Evolutionary conservation across 768 basidiomycete species (phyloP).

Genomic region (Pisolithus microcarpus): DNA sequence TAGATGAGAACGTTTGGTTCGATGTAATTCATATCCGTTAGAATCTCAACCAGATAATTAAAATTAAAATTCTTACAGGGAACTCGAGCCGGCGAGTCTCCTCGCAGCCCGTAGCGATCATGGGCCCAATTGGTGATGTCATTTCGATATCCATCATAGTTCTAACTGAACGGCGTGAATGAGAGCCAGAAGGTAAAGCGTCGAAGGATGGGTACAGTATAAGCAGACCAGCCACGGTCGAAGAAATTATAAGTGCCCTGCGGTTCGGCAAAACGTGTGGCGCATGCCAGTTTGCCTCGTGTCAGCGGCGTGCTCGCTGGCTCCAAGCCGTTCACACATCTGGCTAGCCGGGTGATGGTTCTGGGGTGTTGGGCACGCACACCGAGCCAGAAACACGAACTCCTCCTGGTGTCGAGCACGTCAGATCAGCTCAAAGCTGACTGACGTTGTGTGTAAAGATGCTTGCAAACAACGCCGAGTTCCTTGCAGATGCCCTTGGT

Average conservation of each 20-base stretch:
- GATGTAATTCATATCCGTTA: not conserved
- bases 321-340: not conserved
- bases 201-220: conserved; percentile 12
- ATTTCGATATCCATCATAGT: conserved; percentile 28
- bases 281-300: conserved; percentile 23
- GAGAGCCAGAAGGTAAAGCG: not conserved
- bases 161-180: not conserved
- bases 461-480: no score
- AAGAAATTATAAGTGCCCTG: conserved; percentile 11
- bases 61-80: conserved; percentile 13
- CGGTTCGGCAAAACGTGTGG: conserved; percentile 18
- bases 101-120: conserved; percentile 18
- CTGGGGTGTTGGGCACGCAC: no score
- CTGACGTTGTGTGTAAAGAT: no score
- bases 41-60: conserved; percentile 1
- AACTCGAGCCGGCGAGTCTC: conserved; percentile 14
- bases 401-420: no score
- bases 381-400: no score
- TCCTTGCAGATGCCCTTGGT: no score
- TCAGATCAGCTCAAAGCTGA: no score
- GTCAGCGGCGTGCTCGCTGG: conserved; percentile 12
- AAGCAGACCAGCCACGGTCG: not conserved
- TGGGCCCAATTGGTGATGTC: conserved; percentile 24
- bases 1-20: not conserved
- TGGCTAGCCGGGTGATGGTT: no score